A percentile compares a stretch with the other conserved stretches of the same genome.
These are phyloP conservation scores for Talaromyces nanjingensis DNA, from an alignment of 495 filamentous ascomycete species.

Conservation along the genomic window DNA sequence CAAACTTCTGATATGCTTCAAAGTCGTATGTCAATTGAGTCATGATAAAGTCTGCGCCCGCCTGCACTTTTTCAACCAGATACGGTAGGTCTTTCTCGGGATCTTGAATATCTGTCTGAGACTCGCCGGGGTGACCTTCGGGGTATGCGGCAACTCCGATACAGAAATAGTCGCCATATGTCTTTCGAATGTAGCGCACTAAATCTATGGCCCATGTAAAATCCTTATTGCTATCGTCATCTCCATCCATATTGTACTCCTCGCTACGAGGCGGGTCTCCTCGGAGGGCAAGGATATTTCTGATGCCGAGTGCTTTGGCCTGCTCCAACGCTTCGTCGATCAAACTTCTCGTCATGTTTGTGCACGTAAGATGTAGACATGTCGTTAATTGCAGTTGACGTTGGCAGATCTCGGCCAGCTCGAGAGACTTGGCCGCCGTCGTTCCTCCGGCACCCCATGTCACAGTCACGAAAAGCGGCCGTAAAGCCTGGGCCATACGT, in stretches of 20 bases:
- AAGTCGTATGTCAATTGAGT: constrained; percentile 97
- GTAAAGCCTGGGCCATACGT: constrained; percentile 86
- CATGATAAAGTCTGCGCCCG: constrained; percentile 97
- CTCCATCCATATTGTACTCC: constrained; percentile 68
- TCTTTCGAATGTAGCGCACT: constrained; percentile 78
- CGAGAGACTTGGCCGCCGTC: constrained; percentile 81
- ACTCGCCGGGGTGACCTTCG: constrained; percentile 92
- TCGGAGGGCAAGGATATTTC: constrained; percentile 88
- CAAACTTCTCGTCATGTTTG: constrained; percentile 84
- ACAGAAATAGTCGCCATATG: constrained; percentile 93
- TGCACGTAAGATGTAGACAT: constrained; percentile 93
- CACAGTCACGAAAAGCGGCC: constrained; percentile 91
- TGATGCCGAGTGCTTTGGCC: constrained; percentile 85
- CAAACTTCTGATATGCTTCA: constrained; percentile 71
- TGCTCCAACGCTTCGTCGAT: constrained; percentile 87
- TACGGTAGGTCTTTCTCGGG: constrained; percentile 78
- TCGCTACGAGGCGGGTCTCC: constrained; percentile 89
- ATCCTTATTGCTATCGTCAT: constrained; percentile 63
- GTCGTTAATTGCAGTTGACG: constrained; percentile 86
- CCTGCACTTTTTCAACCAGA: constrained; percentile 81
- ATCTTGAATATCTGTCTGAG: constrained; percentile 71
- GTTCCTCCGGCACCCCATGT: constrained; percentile 97
- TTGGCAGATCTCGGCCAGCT: constrained; percentile 94
- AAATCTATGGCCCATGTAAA: constrained; percentile 89
- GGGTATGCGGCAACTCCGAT: constrained; percentile 92